Evolutionary conservation across 306 rosid species (phyloP).

Genomic region (Medicago arabica): DNA sequence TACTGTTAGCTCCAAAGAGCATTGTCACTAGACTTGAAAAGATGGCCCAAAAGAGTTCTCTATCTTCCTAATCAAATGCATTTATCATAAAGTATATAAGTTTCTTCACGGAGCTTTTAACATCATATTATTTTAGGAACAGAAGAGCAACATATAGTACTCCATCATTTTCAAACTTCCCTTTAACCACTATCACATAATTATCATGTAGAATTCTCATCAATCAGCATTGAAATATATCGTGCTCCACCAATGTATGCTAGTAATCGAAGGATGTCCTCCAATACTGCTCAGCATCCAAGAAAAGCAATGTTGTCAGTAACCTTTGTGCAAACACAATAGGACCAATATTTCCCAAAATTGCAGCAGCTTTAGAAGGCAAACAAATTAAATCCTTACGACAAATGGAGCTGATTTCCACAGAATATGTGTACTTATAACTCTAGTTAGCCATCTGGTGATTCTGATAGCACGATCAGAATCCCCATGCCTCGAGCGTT

Average conservation of each 20-base stretch:
- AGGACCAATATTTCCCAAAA: constrained; percentile 29
- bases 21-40: constrained; percentile 3
- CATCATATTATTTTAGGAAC: too few species aligned
- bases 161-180: too few species aligned
- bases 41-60: constrained; percentile 21
- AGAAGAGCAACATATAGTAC: not conserved
- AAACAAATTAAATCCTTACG: constrained; percentile 26
- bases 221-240: too few species aligned
- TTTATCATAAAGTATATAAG: too few species aligned
- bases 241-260: constrained; percentile 20
- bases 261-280: constrained; percentile 30
- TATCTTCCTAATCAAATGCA: too few species aligned
- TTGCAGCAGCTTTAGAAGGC: constrained; percentile 19
- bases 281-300: constrained; percentile 32
- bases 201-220: too few species aligned
- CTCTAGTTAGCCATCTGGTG: constrained; percentile 9
- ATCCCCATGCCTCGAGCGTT: not conserved
- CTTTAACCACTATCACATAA: too few species aligned
- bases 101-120: too few species aligned
- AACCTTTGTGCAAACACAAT: constrained; percentile 34
- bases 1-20: constrained; percentile 27
- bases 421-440: constrained; percentile 14
- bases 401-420: constrained; percentile 28
- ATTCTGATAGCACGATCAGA: constrained; percentile 17
- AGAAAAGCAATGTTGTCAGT: constrained; percentile 31